Evolutionary conservation across 371 early-diverging fungal species (phyloP).

Genomic region (Lichtheimia hyalospora): DNA sequence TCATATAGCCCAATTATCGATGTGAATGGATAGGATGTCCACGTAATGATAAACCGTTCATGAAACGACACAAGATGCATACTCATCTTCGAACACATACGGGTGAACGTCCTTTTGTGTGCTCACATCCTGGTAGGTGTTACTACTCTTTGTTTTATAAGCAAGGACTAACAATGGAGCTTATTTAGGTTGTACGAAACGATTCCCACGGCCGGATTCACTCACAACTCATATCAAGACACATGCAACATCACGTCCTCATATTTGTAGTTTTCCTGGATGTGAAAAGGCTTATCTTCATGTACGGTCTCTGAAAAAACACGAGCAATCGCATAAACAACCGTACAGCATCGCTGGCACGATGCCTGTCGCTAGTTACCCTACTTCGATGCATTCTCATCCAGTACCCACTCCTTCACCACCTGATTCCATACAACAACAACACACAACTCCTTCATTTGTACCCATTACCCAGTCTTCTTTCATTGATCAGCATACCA

Average conservation of each 20-base stretch:
- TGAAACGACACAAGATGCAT: constrained; percentile 87
- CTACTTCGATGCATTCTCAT: not conserved
- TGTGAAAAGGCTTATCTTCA: constrained; percentile 82
- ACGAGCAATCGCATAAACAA: constrained; percentile 62
- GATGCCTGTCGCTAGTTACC: not conserved
- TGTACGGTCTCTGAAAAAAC: constrained; percentile 76
- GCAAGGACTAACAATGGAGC: no score
- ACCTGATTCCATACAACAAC: not conserved
- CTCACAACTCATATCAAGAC: constrained; percentile 79
- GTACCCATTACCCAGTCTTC: no score
- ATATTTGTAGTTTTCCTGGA: constrained; percentile 56
- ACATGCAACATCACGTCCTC: constrained; percentile 78
- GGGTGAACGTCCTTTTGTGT: constrained; percentile 72
- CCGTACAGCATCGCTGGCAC: constrained; percentile 7
- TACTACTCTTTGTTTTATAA: no score
- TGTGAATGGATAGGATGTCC: constrained; percentile 85
- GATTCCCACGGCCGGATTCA: constrained; percentile 2
- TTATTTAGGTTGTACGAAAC: constrained; percentile 8
- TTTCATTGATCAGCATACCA: no score
- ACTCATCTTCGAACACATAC: constrained; percentile 90
- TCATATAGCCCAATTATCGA: constrained; percentile 61
- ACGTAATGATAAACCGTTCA: constrained; percentile 75
- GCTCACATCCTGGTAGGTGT: constrained; percentile 12
- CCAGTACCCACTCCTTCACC: not conserved
- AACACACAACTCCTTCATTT: not conserved